Evolutionary conservation across 2,329 filamentous ascomycete species (phyloP).

Genomic region (Ustulina deusta): DNA sequence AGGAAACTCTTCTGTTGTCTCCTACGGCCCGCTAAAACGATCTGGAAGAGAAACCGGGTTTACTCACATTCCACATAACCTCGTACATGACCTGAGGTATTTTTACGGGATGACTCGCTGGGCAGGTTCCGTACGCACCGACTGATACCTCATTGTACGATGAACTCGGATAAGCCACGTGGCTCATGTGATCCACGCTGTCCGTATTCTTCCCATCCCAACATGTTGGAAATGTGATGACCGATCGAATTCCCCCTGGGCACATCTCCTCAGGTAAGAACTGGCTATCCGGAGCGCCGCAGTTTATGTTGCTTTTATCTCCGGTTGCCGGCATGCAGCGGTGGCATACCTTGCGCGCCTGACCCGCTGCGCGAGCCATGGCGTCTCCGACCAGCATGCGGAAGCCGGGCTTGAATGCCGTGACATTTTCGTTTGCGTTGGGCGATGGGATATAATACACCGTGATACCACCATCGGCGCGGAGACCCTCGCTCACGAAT

Average conservation of each 20-base stretch:
- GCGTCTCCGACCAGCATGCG: slow-evolving; percentile 61
- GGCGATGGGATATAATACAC: slow-evolving; percentile 49
- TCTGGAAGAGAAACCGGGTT: neutral
- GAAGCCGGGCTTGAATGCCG: slow-evolving; percentile 60
- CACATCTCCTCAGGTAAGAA: slow-evolving; percentile 65
- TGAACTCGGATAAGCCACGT: slow-evolving; percentile 62
- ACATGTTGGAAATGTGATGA: slow-evolving; percentile 67
- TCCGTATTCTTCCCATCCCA: slow-evolving; percentile 66
- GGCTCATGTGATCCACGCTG: slow-evolving; percentile 60
- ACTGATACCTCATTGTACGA: slow-evolving; percentile 50
- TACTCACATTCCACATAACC: slow-evolving; percentile 63
- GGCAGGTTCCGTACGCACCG: slow-evolving; percentile 58
- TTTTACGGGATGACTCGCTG: slow-evolving; percentile 62
- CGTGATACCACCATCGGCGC: slow-evolving; percentile 48
- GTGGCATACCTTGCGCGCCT: slow-evolving; percentile 54
- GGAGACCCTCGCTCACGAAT: slow-evolving; percentile 45
- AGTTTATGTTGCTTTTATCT: slow-evolving; percentile 48
- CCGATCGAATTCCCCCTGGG: slow-evolving; percentile 60
- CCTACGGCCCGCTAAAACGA: neutral
- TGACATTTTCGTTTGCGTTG: slow-evolving; percentile 52
- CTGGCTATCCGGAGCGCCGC: slow-evolving; percentile 57
- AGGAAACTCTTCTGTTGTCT: neutral
- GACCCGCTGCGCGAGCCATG: slow-evolving; percentile 34
- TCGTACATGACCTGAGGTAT: slow-evolving; percentile 67
- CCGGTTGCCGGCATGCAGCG: slow-evolving; percentile 49